Evolutionary conservation across 768 basidiomycete genomes (phyloP).

Genomic region (Naematelia aurantialba): DNA sequence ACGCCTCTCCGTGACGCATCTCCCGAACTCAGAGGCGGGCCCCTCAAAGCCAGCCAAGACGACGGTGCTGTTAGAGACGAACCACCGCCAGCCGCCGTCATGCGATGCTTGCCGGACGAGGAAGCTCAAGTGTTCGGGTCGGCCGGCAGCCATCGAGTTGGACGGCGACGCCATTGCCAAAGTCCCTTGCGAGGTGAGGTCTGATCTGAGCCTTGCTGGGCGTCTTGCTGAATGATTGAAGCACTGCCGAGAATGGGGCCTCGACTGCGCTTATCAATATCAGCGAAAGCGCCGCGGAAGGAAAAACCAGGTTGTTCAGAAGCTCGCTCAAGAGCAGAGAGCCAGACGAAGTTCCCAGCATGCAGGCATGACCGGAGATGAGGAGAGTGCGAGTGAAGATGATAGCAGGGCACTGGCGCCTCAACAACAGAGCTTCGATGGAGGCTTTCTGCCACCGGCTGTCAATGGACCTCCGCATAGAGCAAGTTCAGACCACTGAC

Average conservation of each 20-base stretch:
- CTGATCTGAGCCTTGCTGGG: neutral
- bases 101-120: slow-evolving; percentile 35
- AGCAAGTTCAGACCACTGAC: neutral
- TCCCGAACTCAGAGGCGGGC: neutral
- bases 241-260: slow-evolving; percentile 29
- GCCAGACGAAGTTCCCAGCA: slow-evolving; percentile 13
- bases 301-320: slow-evolving; percentile 26
- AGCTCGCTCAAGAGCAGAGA: slow-evolving; percentile 24
- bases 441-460: neutral
- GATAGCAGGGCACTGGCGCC: neutral
- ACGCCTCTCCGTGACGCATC: neutral
- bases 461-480: neutral
- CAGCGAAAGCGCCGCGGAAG: slow-evolving; percentile 29
- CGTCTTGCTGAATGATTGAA: slow-evolving; percentile 1
- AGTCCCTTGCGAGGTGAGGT: slow-evolving; percentile 24
- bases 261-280: slow-evolving; percentile 31
- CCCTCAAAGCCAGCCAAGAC: neutral
- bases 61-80: neutral
- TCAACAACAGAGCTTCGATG: neutral
- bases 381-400: neutral
- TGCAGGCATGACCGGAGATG: slow-evolving; percentile 1
- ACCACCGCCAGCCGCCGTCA: slow-evolving; percentile 23
- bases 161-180: slow-evolving; percentile 15
- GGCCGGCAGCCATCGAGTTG: slow-evolving; percentile 24
- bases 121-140: slow-evolving; percentile 30